phyloP scores from a whole-genome alignment of 2,329 filamentous ascomycete genomes.

The Colletotrichum eleusines region DNA sequence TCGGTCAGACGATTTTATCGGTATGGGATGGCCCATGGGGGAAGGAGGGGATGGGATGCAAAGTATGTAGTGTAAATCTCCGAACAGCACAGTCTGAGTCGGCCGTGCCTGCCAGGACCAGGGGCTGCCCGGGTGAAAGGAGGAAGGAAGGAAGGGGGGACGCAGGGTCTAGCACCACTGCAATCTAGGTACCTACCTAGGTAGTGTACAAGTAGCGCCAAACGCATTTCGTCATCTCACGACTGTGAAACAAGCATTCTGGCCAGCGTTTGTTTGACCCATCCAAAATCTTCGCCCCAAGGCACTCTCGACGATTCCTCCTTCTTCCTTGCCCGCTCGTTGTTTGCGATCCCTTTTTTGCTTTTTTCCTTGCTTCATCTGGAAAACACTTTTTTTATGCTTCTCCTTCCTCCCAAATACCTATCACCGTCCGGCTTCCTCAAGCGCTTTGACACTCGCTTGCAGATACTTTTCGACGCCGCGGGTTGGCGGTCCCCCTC shows the following conservation, averaged over 20 bases:
- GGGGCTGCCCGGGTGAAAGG: constrained; percentile 17
- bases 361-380: neutral
- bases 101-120: neutral
- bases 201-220: neutral
- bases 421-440: neutral
- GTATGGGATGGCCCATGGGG: neutral
- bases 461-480: neutral
- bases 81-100: no score
- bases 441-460: neutral
- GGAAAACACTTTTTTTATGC: neutral
- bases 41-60: neutral
- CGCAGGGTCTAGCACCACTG: constrained; percentile 27
- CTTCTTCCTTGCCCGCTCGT: neutral
- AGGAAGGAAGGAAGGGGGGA: neutral
- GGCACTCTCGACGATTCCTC: no score
- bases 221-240: constrained; percentile 31
- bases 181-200: neutral
- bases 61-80: neutral
- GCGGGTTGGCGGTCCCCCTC: neutral
- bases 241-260: constrained; percentile 37
- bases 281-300: constrained; percentile 12
- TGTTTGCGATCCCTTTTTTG: neutral
- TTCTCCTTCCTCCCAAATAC: neutral
- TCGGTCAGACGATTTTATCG: constrained; percentile 8
- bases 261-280: constrained; percentile 41